Evolutionary conservation across 495 filamentous ascomycete genomes (phyloP), one percentile per base, ranked within the genome.

Genomic region (Aspergillus carlsbadensis): DNA sequence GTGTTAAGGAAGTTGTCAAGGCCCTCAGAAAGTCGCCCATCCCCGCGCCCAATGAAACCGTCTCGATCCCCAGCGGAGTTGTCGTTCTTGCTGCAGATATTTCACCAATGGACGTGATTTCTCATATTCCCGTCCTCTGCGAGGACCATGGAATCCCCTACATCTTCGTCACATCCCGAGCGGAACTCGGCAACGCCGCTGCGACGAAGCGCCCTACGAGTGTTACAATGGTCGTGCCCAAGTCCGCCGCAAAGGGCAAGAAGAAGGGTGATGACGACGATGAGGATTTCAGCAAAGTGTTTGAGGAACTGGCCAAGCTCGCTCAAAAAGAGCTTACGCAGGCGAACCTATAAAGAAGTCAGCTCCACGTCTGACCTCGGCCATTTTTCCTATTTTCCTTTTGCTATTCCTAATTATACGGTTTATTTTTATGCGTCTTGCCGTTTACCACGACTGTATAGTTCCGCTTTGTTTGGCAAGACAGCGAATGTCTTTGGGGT

Each of bases 1-100:
- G 94, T 74, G 93, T 98, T 39, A 98, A 98, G 76, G 94, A 99
- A 77, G 91, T 94, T 69, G 90, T 96, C 76, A 99, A 99, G 79
- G 84, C 91, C 18, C 87, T 99, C 64, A 89, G 92, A 72, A 96
- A 96, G 77, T 89, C 88, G 5, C 81, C 90, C 52, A 72, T 83
- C 44, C 69, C 74, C 52, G 72, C 73, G 31, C 74, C 81, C 58
- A 80, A 83, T 47, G 78, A 78, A 18, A 62, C 75, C 52, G 67
- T 77, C 64, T 59, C 78, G 11, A 65, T 80, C 17, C 83, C 85
- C 55, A 79, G 80, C 47, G 90, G 85, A 61, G 80, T 99, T 61
- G 89, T 95, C 62, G 78, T 99, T 70, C 87, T 99, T 51, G 94
- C 95, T 29, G 94, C 89, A 52, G 94, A 99, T 70, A 97, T 98